Evolutionary conservation across 1,139 yeast genomes (phyloP).

Genomic region (Saccharomyces hybrid): DNA sequence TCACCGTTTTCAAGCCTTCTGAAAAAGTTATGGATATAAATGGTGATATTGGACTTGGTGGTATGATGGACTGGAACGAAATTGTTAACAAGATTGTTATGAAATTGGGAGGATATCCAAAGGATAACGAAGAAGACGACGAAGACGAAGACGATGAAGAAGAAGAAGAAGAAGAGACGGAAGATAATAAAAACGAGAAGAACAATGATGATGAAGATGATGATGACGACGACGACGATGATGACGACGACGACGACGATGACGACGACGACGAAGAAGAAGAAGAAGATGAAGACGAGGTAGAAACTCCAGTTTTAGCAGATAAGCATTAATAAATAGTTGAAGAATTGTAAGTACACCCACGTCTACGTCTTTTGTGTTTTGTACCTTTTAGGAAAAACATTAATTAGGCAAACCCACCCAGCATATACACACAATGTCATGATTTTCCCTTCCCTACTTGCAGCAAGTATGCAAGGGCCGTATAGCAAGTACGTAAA

Average conservation of each 20-base stretch:
- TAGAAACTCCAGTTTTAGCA: neutral
- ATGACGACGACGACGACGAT: slow-evolving; percentile 37
- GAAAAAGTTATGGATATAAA: slow-evolving; percentile 81
- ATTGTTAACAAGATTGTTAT: slow-evolving; percentile 76
- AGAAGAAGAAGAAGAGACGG: slow-evolving; percentile 35
- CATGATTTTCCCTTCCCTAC: neutral
- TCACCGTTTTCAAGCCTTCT: slow-evolving; percentile 81
- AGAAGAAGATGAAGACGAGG: neutral
- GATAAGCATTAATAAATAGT: neutral
- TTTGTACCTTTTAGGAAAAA: neutral
- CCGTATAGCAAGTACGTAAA: neutral
- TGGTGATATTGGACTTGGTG: slow-evolving; percentile 96
- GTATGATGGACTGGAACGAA: slow-evolving; percentile 90
- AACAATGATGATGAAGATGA: slow-evolving; percentile 37
- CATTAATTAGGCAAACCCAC: neutral
- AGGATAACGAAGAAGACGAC: slow-evolving; percentile 73
- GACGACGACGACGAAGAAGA: slow-evolving; percentile 36
- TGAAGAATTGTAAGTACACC: neutral
- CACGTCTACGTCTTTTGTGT: neutral
- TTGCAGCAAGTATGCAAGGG: neutral
- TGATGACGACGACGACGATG: slow-evolving; percentile 40
- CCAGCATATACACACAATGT: neutral
- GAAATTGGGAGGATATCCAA: slow-evolving; percentile 84
- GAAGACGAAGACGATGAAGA: slow-evolving; percentile 51
- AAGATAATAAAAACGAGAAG: slow-evolving; percentile 32